Conservation (phyloP, 1,284 basidiomycete genomes). For the Xerocomus amazonicus region DNA sequence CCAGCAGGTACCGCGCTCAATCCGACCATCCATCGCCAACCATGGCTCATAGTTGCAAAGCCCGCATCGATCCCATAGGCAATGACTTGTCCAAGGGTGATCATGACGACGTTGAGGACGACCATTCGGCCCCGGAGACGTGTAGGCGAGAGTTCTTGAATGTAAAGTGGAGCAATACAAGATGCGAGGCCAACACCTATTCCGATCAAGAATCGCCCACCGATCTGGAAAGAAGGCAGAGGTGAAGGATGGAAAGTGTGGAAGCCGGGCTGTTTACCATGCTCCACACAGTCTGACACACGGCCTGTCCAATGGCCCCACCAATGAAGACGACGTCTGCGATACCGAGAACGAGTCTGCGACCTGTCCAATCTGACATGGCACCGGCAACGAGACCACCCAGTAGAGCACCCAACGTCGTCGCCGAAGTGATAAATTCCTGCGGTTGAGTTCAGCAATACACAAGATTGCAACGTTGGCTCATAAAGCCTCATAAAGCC, state of each 20-base stretch:
- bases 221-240: slow-evolving; percentile 43
- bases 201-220: slow-evolving; percentile 73
- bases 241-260: neutral
- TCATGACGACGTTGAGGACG: slow-evolving; percentile 61
- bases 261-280: slow-evolving; percentile 46
- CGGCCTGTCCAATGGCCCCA: slow-evolving; percentile 68
- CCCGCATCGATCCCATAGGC: slow-evolving; percentile 76
- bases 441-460: slow-evolving; percentile 23
- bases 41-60: slow-evolving; percentile 58
- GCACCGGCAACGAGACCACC: slow-evolving; percentile 71
- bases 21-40: slow-evolving; percentile 86
- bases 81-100: slow-evolving; percentile 72
- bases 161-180: slow-evolving; percentile 79
- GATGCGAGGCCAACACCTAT: slow-evolving; percentile 69
- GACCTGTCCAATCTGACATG: slow-evolving; percentile 70
- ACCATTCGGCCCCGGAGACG: slow-evolving; percentile 75
- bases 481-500: slow-evolving; percentile 5
- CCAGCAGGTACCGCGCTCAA: slow-evolving; percentile 66
- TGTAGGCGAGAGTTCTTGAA: slow-evolving; percentile 80
- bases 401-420: slow-evolving; percentile 74
- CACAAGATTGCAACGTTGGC: too few species aligned
- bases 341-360: slow-evolving; percentile 62
- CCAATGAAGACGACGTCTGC: slow-evolving; percentile 76
- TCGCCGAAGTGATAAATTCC: slow-evolving; percentile 81
- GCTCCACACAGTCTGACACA: slow-evolving; percentile 62